A percentile compares a stretch with the other conserved stretches of the same genome.
Conservation (phyloP, 345 rosid species). For the Triadica sebifera region DNA sequence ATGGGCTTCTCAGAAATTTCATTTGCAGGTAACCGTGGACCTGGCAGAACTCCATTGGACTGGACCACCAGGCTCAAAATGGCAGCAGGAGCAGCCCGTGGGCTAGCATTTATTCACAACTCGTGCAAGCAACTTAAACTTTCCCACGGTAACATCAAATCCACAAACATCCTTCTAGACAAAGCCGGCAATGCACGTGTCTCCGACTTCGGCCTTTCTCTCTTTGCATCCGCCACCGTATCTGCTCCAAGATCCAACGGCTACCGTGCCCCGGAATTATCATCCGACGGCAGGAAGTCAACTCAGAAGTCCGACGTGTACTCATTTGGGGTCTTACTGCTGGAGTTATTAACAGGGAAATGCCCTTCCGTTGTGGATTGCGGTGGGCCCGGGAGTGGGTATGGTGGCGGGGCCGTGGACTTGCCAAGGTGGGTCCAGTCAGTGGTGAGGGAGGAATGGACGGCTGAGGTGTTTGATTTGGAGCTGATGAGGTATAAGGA, state of each 20-base stretch:
- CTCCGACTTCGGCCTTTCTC: slow-evolving; percentile 65
- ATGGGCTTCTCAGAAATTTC: background rate
- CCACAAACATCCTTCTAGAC: slow-evolving; percentile 80
- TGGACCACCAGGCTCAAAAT: slow-evolving; percentile 85
- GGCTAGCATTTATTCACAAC: slow-evolving; percentile 63
- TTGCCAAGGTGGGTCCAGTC: slow-evolving; percentile 78
- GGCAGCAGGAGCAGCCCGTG: slow-evolving; percentile 80
- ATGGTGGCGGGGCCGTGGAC: slow-evolving; percentile 50
- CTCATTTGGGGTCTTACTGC: slow-evolving; percentile 70
- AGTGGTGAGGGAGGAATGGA: slow-evolving; percentile 86
- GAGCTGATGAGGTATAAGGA: slow-evolving; percentile 86
- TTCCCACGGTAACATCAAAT: slow-evolving; percentile 78
- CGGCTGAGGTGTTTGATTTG: slow-evolving; percentile 79
- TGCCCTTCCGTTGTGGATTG: slow-evolving; percentile 59
- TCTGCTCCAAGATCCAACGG: slow-evolving; percentile 54
- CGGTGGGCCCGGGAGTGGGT: slow-evolving; percentile 40
- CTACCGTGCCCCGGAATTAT: slow-evolving; percentile 65
- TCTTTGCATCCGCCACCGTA: slow-evolving; percentile 42
- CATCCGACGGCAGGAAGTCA: slow-evolving; percentile 44
- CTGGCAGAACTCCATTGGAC: slow-evolving; percentile 81
- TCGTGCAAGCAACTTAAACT: slow-evolving; percentile 75
- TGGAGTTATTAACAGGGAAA: slow-evolving; percentile 79
- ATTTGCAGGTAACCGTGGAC: slow-evolving; percentile 75
- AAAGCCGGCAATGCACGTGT: slow-evolving; percentile 57
- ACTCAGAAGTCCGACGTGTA: slow-evolving; percentile 74